Evolutionary conservation across 148 eudicot genomes (phyloP).

Genomic region (Amaranthus hypochondriacus): DNA sequence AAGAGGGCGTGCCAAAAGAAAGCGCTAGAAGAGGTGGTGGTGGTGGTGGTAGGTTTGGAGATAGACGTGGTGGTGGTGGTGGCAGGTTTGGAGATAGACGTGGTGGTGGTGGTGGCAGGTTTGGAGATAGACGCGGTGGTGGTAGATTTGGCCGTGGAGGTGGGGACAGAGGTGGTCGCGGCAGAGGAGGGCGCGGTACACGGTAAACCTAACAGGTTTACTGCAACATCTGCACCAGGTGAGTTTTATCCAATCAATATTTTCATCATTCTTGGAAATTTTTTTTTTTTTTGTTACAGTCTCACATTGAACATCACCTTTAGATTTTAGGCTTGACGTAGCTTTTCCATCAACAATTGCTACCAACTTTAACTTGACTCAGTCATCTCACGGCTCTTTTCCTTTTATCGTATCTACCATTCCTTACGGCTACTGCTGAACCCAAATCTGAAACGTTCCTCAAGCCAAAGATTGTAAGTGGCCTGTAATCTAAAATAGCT

Average conservation of each 20-base stretch:
- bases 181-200: constrained; percentile 23
- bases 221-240: constrained; percentile 24
- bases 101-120: constrained; percentile 24
- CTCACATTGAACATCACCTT: too few relatives aligned
- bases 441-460: too few relatives aligned
- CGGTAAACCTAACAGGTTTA: constrained; percentile 4
- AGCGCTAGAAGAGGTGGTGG: constrained; percentile 17
- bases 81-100: constrained; percentile 19
- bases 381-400: too few relatives aligned
- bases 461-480: neutral
- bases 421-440: too few relatives aligned
- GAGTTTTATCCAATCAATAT: neutral
- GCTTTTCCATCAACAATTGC: too few relatives aligned
- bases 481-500: neutral
- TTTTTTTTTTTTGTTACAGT: too few relatives aligned
- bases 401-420: too few relatives aligned
- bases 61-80: constrained; percentile 30
- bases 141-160: constrained; percentile 25
- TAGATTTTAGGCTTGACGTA: too few relatives aligned
- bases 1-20: constrained; percentile 59
- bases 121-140: constrained; percentile 21
- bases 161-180: constrained; percentile 22
- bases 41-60: constrained; percentile 27
- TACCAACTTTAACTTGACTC: too few relatives aligned
- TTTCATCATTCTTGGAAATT: too few relatives aligned